Conservation (phyloP, 2,329 filamentous ascomycete genomes). For the Lojkania enalia region DNA sequence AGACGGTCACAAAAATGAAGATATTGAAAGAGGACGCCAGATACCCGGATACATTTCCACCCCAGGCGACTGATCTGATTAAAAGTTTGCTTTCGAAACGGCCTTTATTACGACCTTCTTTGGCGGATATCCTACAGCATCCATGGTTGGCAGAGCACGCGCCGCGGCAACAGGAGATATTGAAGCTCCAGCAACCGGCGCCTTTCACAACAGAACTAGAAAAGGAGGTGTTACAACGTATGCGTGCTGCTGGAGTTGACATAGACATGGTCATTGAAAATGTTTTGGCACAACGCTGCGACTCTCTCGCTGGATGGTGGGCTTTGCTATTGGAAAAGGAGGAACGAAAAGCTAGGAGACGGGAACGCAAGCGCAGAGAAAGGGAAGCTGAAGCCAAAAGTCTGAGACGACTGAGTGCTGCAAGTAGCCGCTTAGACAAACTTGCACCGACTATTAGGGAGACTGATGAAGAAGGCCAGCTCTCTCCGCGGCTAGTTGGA, state of each 20-base stretch:
- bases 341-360: conserved; percentile 77
- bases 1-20: conserved; percentile 78
- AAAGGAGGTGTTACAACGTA: conserved; percentile 87
- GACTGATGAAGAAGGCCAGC: conserved; percentile 73
- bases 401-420: conserved; percentile 80
- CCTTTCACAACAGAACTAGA: conserved; percentile 86
- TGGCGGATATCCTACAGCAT: conserved; percentile 84
- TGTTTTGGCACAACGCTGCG: conserved; percentile 85
- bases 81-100: conserved; percentile 85
- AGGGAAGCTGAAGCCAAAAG: conserved; percentile 79
- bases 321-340: conserved; percentile 92
- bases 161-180: conserved; percentile 82
- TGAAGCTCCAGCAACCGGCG: conserved; percentile 77
- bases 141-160: conserved; percentile 88
- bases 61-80: conserved; percentile 76
- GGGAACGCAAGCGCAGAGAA: conserved; percentile 83
- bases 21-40: conserved; percentile 86
- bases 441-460: conserved; percentile 76
- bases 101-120: conserved; percentile 76
- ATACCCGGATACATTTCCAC: conserved; percentile 78
- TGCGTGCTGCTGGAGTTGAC: conserved; percentile 91
- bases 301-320: conserved; percentile 95
- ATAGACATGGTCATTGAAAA: conserved; percentile 95
- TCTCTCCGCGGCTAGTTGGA: conserved; percentile 49
- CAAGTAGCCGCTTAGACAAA: conserved; percentile 82